Evolutionary conservation across 306 rosid genomes (phyloP), one percentile per base, ranked within the genome.

Genomic region (Betula pendula): DNA sequence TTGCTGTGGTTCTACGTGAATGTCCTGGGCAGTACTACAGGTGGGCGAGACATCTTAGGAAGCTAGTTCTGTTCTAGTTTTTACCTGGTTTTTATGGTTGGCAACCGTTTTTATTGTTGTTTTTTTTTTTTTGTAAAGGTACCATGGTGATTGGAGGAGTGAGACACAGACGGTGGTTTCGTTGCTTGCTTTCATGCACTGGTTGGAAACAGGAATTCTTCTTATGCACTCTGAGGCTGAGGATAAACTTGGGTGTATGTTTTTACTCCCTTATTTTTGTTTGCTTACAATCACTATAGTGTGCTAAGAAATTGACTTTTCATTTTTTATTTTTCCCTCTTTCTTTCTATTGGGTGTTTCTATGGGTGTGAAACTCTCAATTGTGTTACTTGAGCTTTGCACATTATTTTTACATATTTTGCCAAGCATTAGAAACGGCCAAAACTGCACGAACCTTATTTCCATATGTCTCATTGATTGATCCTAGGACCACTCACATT

Each of bases 91-190:
- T 74, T 70, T 62, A 25, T 73, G 79, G 31, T 67, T 47, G 74
- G 77, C 67, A 44, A 68, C 60, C 48, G 16, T 27, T 43, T 47
- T 16, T 75, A 2, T 5, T 24, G 38, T 24, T 77, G 19, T 35
- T 67, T 16, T 59, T n/a, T 49, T 3, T 35, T 31, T 38, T 22
- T 74, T 59, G 62, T 77, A 8, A 84, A 94, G 98, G 88, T 92
- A 84, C 78, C 94, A 95, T 40, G 97, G 97, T 55, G 97, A 92
- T 79, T 95, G 99, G 99, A 92, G 71, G 87, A 82, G 91, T 71
- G 96, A 95, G 86, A 95, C 97, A 3, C 99, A 95, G 79, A 58
- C 93, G 3, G 97, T 90, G 73, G 97, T 92, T 79, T 92, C 97
- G 0, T 74, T 88, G 88, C 90, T 95, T 74, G 86, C 93, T 76